Conservation (phyloP, 108 stramenopile species). For the Nannochloropsis salina region DNA sequence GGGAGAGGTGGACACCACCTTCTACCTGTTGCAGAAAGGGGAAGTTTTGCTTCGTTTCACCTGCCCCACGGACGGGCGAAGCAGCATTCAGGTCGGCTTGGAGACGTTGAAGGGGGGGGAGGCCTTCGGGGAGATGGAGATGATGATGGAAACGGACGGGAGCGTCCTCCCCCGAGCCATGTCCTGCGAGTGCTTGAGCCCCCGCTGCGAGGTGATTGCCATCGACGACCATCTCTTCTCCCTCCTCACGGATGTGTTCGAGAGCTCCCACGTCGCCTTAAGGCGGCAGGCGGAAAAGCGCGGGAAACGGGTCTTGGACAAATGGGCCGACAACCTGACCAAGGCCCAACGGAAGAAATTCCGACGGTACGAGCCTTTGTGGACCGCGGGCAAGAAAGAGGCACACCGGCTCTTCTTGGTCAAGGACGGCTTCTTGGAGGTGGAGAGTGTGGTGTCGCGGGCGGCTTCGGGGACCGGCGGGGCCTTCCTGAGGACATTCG, state of each 20-base stretch:
- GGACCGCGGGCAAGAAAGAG: neutral
- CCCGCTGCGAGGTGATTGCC: slow-evolving; percentile 42
- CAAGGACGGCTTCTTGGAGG: neutral
- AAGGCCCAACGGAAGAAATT: neutral
- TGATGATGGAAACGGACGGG: slow-evolving; percentile 31
- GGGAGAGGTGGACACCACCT: slow-evolving; percentile 33
- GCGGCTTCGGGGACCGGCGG: neutral
- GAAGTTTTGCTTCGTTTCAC: slow-evolving; percentile 25
- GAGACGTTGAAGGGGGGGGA: slow-evolving; percentile 28
- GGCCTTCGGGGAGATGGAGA: slow-evolving; percentile 33
- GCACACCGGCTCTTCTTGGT: neutral
- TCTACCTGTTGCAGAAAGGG: slow-evolving; percentile 42
- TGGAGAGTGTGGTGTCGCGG: neutral
- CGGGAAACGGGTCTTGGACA: neutral
- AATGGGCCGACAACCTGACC: neutral
- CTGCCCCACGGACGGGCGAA: neutral
- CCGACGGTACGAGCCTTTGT: neutral
- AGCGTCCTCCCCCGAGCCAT: slow-evolving; percentile 21
- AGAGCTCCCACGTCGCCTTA: neutral
- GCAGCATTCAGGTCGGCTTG: neutral
- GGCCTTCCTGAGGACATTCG: neutral
- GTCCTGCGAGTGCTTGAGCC: slow-evolving; percentile 27
- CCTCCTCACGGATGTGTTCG: slow-evolving; percentile 38
- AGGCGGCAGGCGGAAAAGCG: neutral
- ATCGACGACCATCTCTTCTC: slow-evolving; percentile 40